These are phyloP conservation scores for Tarenaya hassleriana DNA, from an alignment of 345 rosid species.

Conservation along the genomic window DNA sequence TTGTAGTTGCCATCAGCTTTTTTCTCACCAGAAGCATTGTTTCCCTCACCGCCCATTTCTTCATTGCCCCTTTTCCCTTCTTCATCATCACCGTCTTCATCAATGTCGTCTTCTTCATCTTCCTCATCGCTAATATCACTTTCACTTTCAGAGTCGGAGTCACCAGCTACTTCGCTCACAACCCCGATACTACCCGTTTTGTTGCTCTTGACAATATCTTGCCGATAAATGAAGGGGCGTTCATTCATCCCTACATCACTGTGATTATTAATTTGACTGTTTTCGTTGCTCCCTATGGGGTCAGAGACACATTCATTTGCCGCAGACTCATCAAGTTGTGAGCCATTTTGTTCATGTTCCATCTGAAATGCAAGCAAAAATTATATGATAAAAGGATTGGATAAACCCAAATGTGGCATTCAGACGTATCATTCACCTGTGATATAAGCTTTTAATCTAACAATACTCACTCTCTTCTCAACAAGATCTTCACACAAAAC, in stretches of 20 bases:
- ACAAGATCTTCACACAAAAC: background rate
- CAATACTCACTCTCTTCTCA: background rate
- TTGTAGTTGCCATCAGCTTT: constrained; percentile 32
- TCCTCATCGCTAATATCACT: constrained; percentile 55
- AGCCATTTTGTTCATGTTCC: constrained; percentile 41
- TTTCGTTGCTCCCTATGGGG: constrained; percentile 24
- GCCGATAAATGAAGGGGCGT: constrained; percentile 52
- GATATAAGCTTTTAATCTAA: background rate
- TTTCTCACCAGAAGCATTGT: constrained; percentile 32
- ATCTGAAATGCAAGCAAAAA: constrained; percentile 36
- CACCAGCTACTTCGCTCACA: constrained; percentile 89
- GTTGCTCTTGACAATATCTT: constrained; percentile 72
- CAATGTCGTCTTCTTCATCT: constrained; percentile 37
- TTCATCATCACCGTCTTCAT: constrained; percentile 63
- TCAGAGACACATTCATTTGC: constrained; percentile 25
- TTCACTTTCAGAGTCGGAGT: constrained; percentile 78
- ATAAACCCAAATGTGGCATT: constrained; percentile 7
- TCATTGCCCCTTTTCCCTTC: constrained; percentile 22
- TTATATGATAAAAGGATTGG: constrained; percentile 6
- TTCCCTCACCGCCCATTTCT: constrained; percentile 26
- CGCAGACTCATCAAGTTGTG: constrained; percentile 22
- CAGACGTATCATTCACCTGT: background rate
- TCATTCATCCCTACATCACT: constrained; percentile 28
- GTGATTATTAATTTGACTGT: constrained; percentile 23
- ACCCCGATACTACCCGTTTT: constrained; percentile 55